Percentiles rank a stretch among this genome's conserved stretches.
Evolutionary conservation across 345 rosid genomes (phyloP).

Genomic region (Draba incana): DNA sequence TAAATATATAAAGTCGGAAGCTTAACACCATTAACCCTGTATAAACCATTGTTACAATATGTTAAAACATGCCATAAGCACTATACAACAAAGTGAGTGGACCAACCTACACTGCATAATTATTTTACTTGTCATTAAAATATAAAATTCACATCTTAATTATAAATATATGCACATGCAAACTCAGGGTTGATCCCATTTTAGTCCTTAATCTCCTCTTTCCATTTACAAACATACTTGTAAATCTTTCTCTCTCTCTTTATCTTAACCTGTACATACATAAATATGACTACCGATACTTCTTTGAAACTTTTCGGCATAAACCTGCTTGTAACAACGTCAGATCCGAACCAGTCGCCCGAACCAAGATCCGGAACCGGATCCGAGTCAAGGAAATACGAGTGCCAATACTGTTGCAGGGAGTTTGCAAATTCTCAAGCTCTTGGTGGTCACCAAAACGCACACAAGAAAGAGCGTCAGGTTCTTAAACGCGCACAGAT

Average conservation of each 20-base stretch:
- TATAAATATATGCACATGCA: slow-evolving; percentile 43
- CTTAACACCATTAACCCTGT: slow-evolving; percentile 10
- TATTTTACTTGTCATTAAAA: slow-evolving; percentile 17
- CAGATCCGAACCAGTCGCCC: slow-evolving; percentile 21
- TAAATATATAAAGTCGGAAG: slow-evolving; percentile 13
- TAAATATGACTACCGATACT: slow-evolving; percentile 35
- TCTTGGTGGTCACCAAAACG: slow-evolving; percentile 97
- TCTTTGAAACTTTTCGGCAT: slow-evolving; percentile 66
- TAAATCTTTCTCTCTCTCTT: slow-evolving; percentile 15
- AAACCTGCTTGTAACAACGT: slow-evolving; percentile 50
- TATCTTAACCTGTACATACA: neutral
- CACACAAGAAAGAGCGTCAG: slow-evolving; percentile 95
- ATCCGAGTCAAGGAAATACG: slow-evolving; percentile 63
- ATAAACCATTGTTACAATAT: slow-evolving; percentile 16
- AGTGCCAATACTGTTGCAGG: slow-evolving; percentile 93
- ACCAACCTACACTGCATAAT: slow-evolving; percentile 43
- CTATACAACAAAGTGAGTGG: slow-evolving; percentile 41
- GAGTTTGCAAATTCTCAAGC: slow-evolving; percentile 96
- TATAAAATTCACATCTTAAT: slow-evolving; percentile 8
- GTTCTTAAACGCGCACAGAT: slow-evolving; percentile 79
- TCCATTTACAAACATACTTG: slow-evolving; percentile 30
- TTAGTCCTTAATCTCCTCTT: slow-evolving; percentile 40
- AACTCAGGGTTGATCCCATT: slow-evolving; percentile 38
- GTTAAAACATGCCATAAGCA: slow-evolving; percentile 37
- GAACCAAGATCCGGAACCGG: slow-evolving; percentile 37